phyloP scores from a whole-genome alignment of 2,329 filamentous ascomycete species.

The Zopfia rhizophila region DNA sequence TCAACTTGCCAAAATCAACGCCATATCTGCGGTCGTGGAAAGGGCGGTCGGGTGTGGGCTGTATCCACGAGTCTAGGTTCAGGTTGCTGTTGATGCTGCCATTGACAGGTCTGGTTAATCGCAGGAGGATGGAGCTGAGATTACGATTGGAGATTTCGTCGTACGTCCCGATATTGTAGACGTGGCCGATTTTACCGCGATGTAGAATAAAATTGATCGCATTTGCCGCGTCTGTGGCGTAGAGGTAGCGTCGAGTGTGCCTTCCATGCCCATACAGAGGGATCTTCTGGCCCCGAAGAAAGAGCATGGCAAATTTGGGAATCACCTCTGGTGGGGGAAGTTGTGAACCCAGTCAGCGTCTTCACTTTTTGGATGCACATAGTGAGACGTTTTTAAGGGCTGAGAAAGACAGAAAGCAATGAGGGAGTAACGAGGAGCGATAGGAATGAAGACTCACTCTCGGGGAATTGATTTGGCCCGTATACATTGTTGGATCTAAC shows the following conservation, averaged over 20 bases:
- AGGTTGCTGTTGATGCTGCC: no score
- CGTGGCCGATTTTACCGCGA: not conserved
- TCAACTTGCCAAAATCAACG: not conserved
- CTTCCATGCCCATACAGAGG: no score
- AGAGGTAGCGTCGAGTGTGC: no score
- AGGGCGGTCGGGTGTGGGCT: not conserved
- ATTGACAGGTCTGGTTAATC: not conserved
- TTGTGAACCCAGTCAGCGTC: no score
- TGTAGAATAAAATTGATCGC: not conserved
- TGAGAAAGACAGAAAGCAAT: not conserved
- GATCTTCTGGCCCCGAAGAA: no score
- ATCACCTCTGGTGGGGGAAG: no score
- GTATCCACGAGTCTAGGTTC: no score
- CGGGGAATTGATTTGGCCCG: not conserved
- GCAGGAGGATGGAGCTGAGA: not conserved
- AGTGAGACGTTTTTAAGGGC: not conserved
- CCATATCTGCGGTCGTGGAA: not conserved
- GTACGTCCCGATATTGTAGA: not conserved
- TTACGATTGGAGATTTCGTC: not conserved
- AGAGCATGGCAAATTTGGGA: no score
- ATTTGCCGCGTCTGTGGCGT: no score
- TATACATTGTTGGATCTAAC: not conserved
- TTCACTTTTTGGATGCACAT: not conserved
- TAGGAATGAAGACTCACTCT: not conserved
- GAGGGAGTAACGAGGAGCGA: not conserved